Conservation (phyloP, 768 basidiomycete species). For the Chalciporus sphaerocephalus region DNA sequence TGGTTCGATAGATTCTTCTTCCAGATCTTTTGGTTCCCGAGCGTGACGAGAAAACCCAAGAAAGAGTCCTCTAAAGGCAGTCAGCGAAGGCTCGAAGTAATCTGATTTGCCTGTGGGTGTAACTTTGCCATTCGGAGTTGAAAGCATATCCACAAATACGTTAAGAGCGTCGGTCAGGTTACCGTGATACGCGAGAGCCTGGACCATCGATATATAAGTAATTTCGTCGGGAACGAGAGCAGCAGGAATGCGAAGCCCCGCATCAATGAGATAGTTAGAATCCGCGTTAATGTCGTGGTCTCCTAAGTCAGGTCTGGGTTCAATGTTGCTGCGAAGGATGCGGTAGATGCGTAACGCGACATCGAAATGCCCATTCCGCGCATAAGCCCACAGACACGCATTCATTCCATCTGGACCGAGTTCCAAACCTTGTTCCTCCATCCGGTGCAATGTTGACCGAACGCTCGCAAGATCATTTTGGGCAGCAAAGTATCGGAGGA, state of each 20-base stretch:
- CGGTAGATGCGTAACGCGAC: conserved; percentile 61
- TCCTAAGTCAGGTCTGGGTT: conserved; percentile 33
- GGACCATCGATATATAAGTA: conserved; percentile 68
- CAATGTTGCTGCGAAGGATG: conserved; percentile 51
- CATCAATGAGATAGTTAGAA: conserved; percentile 36
- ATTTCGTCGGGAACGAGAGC: conserved; percentile 53
- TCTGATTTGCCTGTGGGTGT: conserved; percentile 29
- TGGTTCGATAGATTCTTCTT: background rate
- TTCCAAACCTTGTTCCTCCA: conserved; percentile 47
- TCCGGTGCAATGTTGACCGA: conserved; percentile 49
- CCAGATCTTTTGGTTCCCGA: conserved; percentile 14
- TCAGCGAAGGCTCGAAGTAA: conserved; percentile 41
- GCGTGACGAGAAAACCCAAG: conserved; percentile 69
- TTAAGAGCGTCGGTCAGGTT: conserved; percentile 52
- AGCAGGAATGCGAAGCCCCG: conserved; percentile 39
- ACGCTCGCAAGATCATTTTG: conserved; percentile 49
- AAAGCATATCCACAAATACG: conserved; percentile 66
- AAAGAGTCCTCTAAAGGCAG: conserved; percentile 68
- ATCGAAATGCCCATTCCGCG: conserved; percentile 47
- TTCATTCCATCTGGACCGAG: conserved; percentile 67
- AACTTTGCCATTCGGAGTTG: conserved; percentile 38
- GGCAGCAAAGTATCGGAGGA: conserved; percentile 52
- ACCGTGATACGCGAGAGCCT: conserved; percentile 68
- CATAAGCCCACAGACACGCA: conserved; percentile 67
- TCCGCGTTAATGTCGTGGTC: conserved; percentile 37